Base-by-base conservation (phyloP, 306 rosid species). In the Hylodesmum podocarpum region DNA sequence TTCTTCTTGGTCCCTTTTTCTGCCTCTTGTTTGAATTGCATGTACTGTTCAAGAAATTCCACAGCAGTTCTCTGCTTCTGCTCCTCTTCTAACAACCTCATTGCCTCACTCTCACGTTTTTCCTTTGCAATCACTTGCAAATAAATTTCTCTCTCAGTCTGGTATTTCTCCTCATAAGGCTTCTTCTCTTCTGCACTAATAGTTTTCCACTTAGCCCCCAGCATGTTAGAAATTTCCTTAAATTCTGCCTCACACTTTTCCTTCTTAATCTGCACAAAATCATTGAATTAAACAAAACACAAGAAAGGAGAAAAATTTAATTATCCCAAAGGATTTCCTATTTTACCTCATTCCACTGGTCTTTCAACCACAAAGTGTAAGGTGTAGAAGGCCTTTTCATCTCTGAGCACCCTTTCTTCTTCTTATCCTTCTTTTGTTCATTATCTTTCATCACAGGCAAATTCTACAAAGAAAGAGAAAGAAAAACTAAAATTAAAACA, bases 121-220 rank as follows among this genome's bases (percentile, higher is more conserved):
- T 91, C 97, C 69, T 88, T 89, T 1, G 94, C 75, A 16, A 81
- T 63, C 15, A 92, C 84, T 65, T 36, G 80, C 85, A 95, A 65
- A 75, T 92, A 95, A 57, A 87, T 89, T 59, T 92, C 96, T 76
- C 91, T 95, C 28, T 92, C 96, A 14, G 84, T 65, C 3, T 80
- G 89, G 69, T 92, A 95, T 61, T 75, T 95, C 85, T 88, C 94
- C 71, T 95, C 97, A 21, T 90, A 92, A 50, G 97, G 97, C 87
- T 80, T 87, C 72, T 90, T 95, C 82, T 95, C 99, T 76, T 95
- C 92, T 11, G 84, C 90, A 12, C 66, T 81, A 1, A 86, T 73
- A 28, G 70, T 87, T 89, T 92, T 95, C 97, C 99, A 95, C 68
- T 89, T 92, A 3, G 97, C 87, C 51, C 99, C 97, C 75, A 95